phyloP scores from a whole-genome alignment of 2,329 filamentous ascomycete species.

The Metarhizium guizhouense region DNA sequence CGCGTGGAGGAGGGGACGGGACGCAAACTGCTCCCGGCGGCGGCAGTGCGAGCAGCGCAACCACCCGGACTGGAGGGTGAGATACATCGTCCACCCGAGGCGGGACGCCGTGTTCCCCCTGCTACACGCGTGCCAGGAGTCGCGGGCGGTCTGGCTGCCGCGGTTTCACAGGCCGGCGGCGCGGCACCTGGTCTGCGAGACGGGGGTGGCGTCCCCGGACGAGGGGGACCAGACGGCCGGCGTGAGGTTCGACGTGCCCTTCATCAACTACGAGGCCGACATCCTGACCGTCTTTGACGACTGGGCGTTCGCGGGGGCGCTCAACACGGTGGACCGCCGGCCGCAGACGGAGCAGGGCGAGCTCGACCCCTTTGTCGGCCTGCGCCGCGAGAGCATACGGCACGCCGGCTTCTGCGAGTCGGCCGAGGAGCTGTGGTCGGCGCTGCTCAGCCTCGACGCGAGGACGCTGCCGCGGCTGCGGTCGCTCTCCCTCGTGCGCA shows the following conservation, averaged over 20 bases:
- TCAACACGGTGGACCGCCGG: neutral
- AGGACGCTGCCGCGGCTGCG: constrained; percentile 1
- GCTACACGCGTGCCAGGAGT: constrained; percentile 6
- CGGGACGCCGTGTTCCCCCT: constrained; percentile 5
- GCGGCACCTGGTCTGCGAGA: neutral
- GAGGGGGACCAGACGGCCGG: neutral
- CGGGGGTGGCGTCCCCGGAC: neutral
- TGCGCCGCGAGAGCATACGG: neutral
- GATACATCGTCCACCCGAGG: constrained; percentile 8
- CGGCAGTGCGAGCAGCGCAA: constrained; percentile 11
- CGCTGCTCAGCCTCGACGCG: neutral
- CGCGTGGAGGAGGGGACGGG: neutral
- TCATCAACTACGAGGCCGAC: constrained; percentile 8
- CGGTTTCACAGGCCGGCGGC: neutral
- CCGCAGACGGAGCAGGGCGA: constrained; percentile 1
- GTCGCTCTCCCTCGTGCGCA: constrained; percentile 3
- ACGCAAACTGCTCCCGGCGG: neutral
- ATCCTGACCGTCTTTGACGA: constrained; percentile 7
- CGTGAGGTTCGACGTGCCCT: constrained; percentile 5
- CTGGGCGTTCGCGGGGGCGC: constrained; percentile 3
- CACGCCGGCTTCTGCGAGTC: constrained; percentile 4
- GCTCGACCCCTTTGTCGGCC: neutral
- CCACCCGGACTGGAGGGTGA: constrained; percentile 5
- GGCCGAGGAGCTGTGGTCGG: constrained; percentile 1
- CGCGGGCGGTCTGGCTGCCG: constrained; percentile 4